A percentile compares a stretch with the other conserved stretches of the same genome.
Evolutionary conservation across 2,329 filamentous ascomycete genomes (phyloP).

Genomic region (Ceratocystis papillata): DNA sequence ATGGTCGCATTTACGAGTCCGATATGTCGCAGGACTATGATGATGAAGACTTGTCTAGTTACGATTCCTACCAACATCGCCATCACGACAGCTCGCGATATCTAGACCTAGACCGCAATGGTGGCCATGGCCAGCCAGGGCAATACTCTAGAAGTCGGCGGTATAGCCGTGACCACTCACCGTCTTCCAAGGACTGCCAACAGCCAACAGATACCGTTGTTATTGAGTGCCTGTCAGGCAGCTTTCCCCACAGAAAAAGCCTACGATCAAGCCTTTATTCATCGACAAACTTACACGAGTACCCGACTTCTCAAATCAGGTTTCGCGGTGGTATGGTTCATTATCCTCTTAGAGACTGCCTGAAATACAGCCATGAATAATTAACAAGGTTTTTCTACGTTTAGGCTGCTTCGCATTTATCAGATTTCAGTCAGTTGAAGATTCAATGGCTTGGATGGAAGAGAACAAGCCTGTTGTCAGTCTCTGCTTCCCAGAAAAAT

Average conservation of each 20-base stretch:
- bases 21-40: slow-evolving; percentile 18
- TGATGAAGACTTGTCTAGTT: slow-evolving; percentile 25
- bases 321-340: slow-evolving; percentile 15
- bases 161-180: slow-evolving; percentile 28
- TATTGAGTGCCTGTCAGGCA: slow-evolving; percentile 41
- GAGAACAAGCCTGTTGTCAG: slow-evolving; percentile 35
- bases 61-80: slow-evolving; percentile 24
- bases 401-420: slow-evolving; percentile 37
- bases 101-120: slow-evolving; percentile 25
- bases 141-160: slow-evolving; percentile 23
- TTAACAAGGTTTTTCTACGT: neutral
- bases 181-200: slow-evolving; percentile 33
- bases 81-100: slow-evolving; percentile 24
- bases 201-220: slow-evolving; percentile 43
- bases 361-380: neutral
- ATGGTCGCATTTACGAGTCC: slow-evolving; percentile 23
- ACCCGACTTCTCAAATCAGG: slow-evolving; percentile 18
- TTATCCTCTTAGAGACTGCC: neutral
- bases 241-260: slow-evolving; percentile 13
- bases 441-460: slow-evolving; percentile 36
- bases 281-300: slow-evolving; percentile 21
- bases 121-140: slow-evolving; percentile 14
- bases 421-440: slow-evolving; percentile 34
- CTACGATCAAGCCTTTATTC: slow-evolving; percentile 19
- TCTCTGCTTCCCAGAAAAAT: slow-evolving; percentile 32